Evolutionary conservation across 2,329 filamentous ascomycete species (phyloP).

Genomic region (Endoconidiophora polonica): DNA sequence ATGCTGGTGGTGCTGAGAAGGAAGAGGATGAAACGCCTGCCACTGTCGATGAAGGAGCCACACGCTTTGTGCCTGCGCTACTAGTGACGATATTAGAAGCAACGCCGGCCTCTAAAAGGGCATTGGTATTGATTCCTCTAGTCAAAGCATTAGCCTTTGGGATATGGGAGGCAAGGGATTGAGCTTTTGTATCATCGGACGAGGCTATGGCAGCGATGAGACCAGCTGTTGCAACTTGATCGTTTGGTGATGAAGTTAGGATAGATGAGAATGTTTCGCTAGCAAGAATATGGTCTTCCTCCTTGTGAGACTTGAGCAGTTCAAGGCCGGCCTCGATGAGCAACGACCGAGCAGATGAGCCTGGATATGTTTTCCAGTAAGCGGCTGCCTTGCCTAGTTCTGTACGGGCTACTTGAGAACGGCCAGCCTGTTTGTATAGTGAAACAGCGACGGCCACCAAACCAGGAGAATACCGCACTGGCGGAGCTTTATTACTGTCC

Average conservation of each 20-base stretch:
- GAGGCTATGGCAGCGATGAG: conserved; percentile 70
- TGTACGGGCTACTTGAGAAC: conserved; percentile 51
- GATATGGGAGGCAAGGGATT: conserved; percentile 38
- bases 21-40: conserved; percentile 18
- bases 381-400: conserved; percentile 65
- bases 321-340: conserved; percentile 69
- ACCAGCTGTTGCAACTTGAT: conserved; percentile 59
- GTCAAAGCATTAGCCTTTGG: conserved; percentile 47
- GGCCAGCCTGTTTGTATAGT: conserved; percentile 60
- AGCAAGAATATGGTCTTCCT: conserved; percentile 51
- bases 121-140: conserved; percentile 39
- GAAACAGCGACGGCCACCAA: conserved; percentile 66
- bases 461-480: conserved; percentile 69
- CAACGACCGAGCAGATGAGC: conserved; percentile 37
- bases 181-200: conserved; percentile 37
- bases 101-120: conserved; percentile 51
- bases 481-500: conserved; percentile 34
- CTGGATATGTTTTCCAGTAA: conserved; percentile 55
- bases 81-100: conserved; percentile 23
- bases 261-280: conserved; percentile 65
- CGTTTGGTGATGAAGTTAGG: conserved; percentile 45
- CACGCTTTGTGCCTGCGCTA: conserved; percentile 30
- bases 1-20: conserved; percentile 19
- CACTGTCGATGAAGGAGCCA: conserved; percentile 16
- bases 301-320: conserved; percentile 57